Evolutionary conservation across 176 grass and related monocot species (phyloP), one percentile per base, ranked within the genome.

Genomic region (Saccharum spontaneum): DNA sequence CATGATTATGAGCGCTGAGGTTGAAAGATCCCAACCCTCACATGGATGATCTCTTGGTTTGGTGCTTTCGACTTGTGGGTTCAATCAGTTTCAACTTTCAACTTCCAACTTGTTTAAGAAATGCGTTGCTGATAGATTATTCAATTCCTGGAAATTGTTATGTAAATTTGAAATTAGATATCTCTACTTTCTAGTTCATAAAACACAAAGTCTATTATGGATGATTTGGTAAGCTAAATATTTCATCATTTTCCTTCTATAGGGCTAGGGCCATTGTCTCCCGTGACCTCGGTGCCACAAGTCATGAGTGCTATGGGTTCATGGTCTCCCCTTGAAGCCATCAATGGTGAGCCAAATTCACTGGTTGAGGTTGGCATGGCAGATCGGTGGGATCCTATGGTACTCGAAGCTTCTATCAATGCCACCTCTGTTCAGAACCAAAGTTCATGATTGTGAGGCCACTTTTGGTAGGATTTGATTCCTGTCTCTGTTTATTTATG

Each of bases 301-400:
- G 43, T 8, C 45, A 50, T 8, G 24, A 50, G 11, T 8, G 7
- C n/a, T 3, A 23, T 48, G 23, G 23, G 30, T 73, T 26, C 26
- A 26, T 73, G 26, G 41, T 30, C 13, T 48, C 43, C 24, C 44
- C 16, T 74, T 26, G 71, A 74, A 46, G 14, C 15, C 3, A 44
- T 73, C 3, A 50, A 5, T 16, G 44, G 8, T 31, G 44, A 49
- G 14, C 28, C 24, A 24, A 33, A 74, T 73, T 43, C 6, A 14
- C 8, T 73, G 23, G 2, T 17, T 48, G 43, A 30, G 71, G 43
- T 48, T 30, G n/a, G 3, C 28, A 7, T 28, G n/a, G 71, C 40
- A 26, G 43, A 73, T 48, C 9, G 23, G 6, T 73, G 71, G 71
- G 71, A 73, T 73, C 71, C 71, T 15, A 73, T 73, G 71, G 28